Evolutionary conservation across 495 filamentous ascomycete genomes (phyloP), one percentile per base, ranked within the genome.

Genomic region (Penicillium pancosmium): DNA sequence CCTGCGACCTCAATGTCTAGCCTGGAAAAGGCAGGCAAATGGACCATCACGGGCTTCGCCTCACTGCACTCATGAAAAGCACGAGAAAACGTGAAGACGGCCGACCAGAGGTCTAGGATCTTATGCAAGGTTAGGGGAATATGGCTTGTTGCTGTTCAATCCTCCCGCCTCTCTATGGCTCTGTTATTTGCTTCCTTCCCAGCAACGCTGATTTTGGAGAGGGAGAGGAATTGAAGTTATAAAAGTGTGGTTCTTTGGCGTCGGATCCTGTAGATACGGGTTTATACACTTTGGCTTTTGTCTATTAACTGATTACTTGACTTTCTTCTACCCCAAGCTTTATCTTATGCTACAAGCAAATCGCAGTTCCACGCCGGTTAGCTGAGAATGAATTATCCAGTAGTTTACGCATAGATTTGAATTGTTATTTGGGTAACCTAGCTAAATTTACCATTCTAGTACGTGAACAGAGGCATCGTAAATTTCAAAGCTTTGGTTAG

Each of bases 231-330:
- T 48, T 64, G 61, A 52, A 62, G 46, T 50, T 52, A 68, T 46
- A 68, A 67, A 71, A 68, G 61, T 64, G 56, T 50, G 68, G 62
- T 68, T 56, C 57, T 69, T 57, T 40, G 69, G 69, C 70, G 68
- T 73, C 61, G 54, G 59, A 65, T 67, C 61, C 50, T 71, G 67
- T 68, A 74, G 66, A 71, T 70, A 73, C 56, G 63, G 60, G 15
- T 44, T 52, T 60, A 71, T 76, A 76, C 65, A 73, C 54, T 68
- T 64, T 43, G 59, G 50, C 52, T 63, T 61, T 60, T 60, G 16
- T 54, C 44, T 52, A 38, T 48, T 19, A 50, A 31, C 52, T 52
- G 50, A 36, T 38, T 52, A 52, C 52, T 38, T 38, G 36, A 13
- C 36, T 44, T 44, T 19, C n/a, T 18, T 44, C 9, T 44, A 27